A percentile compares a stretch with the other conserved stretches of the same genome.
Evolutionary conservation across 2,329 filamentous ascomycete species (phyloP).

Genomic region (Coccinonectria pachysandricola): DNA sequence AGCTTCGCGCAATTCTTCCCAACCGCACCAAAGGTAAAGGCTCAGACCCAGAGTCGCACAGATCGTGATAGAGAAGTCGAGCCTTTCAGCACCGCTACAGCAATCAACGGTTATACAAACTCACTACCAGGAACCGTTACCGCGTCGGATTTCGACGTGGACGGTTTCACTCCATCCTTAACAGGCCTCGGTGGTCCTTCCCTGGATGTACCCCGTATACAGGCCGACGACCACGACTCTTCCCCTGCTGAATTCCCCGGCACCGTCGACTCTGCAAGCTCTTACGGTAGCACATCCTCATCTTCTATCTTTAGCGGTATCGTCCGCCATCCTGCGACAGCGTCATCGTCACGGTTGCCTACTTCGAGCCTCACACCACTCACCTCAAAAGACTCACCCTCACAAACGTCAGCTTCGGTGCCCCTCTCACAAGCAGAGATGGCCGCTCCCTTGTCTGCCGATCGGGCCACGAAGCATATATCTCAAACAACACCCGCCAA

Average conservation of each 20-base stretch:
- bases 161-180: slow-evolving; percentile 12
- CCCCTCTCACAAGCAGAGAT: slow-evolving; percentile 44
- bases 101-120: slow-evolving; percentile 14
- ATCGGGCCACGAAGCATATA: slow-evolving; percentile 20
- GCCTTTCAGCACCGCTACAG: slow-evolving; percentile 17
- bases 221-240: slow-evolving; percentile 47
- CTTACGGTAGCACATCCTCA: slow-evolving; percentile 58
- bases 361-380: slow-evolving; percentile 40
- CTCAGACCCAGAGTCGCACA: slow-evolving; percentile 25
- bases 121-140: slow-evolving; percentile 13
- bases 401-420: slow-evolving; percentile 35
- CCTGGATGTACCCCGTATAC: no score
- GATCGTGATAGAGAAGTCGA: slow-evolving; percentile 25
- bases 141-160: slow-evolving; percentile 15
- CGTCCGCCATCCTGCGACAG: slow-evolving; percentile 30
- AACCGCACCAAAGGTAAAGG: slow-evolving; percentile 58
- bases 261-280: slow-evolving; percentile 62
- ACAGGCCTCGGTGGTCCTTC: slow-evolving; percentile 18
- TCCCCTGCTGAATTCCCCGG: slow-evolving; percentile 57
- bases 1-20: slow-evolving; percentile 83
- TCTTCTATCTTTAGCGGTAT: slow-evolving; percentile 60
- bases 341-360: slow-evolving; percentile 30
- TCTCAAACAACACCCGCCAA: slow-evolving; percentile 19
- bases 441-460: slow-evolving; percentile 40
- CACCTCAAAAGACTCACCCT: slow-evolving; percentile 42